Base-by-base conservation (phyloP, 2,329 filamentous ascomycete species). In the Colletotrichum noveboracense region DNA sequence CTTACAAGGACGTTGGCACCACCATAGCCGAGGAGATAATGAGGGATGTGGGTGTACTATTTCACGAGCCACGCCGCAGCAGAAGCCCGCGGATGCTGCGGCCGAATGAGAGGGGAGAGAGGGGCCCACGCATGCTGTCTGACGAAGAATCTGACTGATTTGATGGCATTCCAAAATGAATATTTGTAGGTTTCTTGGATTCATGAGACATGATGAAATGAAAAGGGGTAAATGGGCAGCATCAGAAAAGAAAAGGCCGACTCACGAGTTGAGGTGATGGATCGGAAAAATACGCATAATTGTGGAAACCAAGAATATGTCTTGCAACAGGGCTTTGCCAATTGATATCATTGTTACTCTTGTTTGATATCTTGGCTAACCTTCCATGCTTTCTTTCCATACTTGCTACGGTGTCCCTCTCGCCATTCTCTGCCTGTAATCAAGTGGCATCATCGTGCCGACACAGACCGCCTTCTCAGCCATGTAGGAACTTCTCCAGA, bases 1-100 rank as follows among this genome's bases (percentile, higher is more conserved):
- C 76, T 7, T 80, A 79, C 36, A 66, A 38, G 2, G 79, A 81
- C 58, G 65, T 72, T 12, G 69, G 77, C n/a, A n/a, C 73, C 14
- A 55, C 76, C 16, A 76, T 62, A 34, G 71, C 26, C 8, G 78
- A 79, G 36, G 56, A 70, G 66, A 38, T 79, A 5, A 13, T 79
- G 8, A 69, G 4, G 38, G 70, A 78, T 21, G n/a, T 79, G 1
- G 26, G 66, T 9, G 14, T 64, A 48, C 13, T 80, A 16, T 79
- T 76, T 24, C 34, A 36, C 6, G 52, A 21, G 43, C 43, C 43
- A 21, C n/a, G 43, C n/a, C n/a, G 43, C 43, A 52, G 43, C n/a
- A 52, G 43, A 21, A 52, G 43, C n/a, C 43, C 43, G 43, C 43
- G 6, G n/a, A 21, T 21, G 10, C 6, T 13, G n/a, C 43, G n/a